Conservation (phyloP, 2,329 filamentous ascomycete species). For the Tolypocladium inflatum region DNA sequence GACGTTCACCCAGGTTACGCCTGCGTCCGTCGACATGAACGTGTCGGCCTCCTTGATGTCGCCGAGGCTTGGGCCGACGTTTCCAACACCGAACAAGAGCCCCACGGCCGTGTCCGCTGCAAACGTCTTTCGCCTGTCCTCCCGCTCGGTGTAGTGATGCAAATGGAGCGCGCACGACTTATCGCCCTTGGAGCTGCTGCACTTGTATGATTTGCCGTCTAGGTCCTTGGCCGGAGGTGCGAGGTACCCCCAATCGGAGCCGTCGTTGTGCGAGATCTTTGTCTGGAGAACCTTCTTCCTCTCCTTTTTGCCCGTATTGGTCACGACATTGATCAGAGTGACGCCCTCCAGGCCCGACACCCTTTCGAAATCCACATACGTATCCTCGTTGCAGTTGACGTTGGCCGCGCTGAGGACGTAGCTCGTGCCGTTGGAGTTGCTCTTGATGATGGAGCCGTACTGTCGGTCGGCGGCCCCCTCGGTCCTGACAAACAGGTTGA, state of each 20-base stretch:
- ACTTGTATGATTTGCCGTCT: slow-evolving; percentile 63
- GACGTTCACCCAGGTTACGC: slow-evolving; percentile 74
- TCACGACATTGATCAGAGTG: slow-evolving; percentile 74
- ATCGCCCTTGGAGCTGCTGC: slow-evolving; percentile 47
- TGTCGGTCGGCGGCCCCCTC: slow-evolving; percentile 54
- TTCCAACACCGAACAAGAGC: slow-evolving; percentile 83
- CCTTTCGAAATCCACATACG: slow-evolving; percentile 93
- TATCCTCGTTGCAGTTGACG: slow-evolving; percentile 69
- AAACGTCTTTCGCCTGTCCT: slow-evolving; percentile 73
- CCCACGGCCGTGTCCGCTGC: slow-evolving; percentile 83
- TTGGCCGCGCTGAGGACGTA: slow-evolving; percentile 76
- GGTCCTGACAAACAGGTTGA: slow-evolving; percentile 88
- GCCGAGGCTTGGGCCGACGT: slow-evolving; percentile 66
- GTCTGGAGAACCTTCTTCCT: slow-evolving; percentile 78
- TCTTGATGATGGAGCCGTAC: slow-evolving; percentile 89
- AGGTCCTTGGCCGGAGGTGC: slow-evolving; percentile 61
- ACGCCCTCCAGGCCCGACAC: slow-evolving; percentile 89
- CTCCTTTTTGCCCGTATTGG: slow-evolving; percentile 65
- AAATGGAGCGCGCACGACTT: slow-evolving; percentile 79
- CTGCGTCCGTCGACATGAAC: slow-evolving; percentile 86
- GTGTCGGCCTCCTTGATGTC: slow-evolving; percentile 68
- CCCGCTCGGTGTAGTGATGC: slow-evolving; percentile 89
- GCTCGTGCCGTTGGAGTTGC: slow-evolving; percentile 94
- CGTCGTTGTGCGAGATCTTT: slow-evolving; percentile 94
- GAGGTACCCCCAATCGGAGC: slow-evolving; percentile 74